These are phyloP conservation scores for Metschnikowia cubensis DNA, from an alignment of 805 yeast genomes.

Conservation along the genomic window DNA sequence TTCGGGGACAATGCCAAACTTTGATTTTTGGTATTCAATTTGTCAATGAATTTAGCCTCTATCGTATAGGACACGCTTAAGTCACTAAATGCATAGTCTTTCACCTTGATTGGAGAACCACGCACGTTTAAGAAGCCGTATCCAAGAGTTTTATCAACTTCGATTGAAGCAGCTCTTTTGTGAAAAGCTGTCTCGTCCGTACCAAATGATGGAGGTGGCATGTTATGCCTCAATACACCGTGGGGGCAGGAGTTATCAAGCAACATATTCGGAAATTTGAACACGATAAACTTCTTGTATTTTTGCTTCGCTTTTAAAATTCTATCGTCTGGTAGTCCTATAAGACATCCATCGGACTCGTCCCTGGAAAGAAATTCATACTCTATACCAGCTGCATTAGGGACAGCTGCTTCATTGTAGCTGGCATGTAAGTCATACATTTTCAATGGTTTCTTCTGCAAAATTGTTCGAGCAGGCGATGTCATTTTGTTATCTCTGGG, in stretches of 20 bases:
- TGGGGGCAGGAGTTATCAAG: slow-evolving; percentile 52
- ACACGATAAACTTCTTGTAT: slow-evolving; percentile 57
- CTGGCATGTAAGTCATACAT: slow-evolving; percentile 63
- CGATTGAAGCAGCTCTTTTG: slow-evolving; percentile 32
- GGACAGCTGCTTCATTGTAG: slow-evolving; percentile 45
- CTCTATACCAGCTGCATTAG: slow-evolving; percentile 48
- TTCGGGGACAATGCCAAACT: slow-evolving; percentile 27
- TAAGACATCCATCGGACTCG: slow-evolving; percentile 39
- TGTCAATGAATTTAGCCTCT: slow-evolving; percentile 54
- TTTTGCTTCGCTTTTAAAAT: slow-evolving; percentile 45
- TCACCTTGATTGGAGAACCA: slow-evolving; percentile 52
- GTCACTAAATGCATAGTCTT: slow-evolving; percentile 43
- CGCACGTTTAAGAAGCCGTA: slow-evolving; percentile 48
- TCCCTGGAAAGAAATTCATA: slow-evolving; percentile 44
- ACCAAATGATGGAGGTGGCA: slow-evolving; percentile 44
- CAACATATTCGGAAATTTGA: slow-evolving; percentile 52
- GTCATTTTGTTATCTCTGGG: slow-evolving; percentile 13
- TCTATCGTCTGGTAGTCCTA: slow-evolving; percentile 50
- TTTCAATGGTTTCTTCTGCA: slow-evolving; percentile 49
- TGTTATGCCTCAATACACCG: slow-evolving; percentile 32
- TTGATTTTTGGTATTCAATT: slow-evolving; percentile 29
- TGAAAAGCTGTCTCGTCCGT: slow-evolving; percentile 35
- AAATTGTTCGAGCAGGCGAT: slow-evolving; percentile 17
- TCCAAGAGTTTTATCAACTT: slow-evolving; percentile 42
- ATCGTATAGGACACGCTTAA: slow-evolving; percentile 48